Base-by-base conservation (phyloP, 2,329 filamentous ascomycete species). In the Fusarium vanettenii region DNA sequence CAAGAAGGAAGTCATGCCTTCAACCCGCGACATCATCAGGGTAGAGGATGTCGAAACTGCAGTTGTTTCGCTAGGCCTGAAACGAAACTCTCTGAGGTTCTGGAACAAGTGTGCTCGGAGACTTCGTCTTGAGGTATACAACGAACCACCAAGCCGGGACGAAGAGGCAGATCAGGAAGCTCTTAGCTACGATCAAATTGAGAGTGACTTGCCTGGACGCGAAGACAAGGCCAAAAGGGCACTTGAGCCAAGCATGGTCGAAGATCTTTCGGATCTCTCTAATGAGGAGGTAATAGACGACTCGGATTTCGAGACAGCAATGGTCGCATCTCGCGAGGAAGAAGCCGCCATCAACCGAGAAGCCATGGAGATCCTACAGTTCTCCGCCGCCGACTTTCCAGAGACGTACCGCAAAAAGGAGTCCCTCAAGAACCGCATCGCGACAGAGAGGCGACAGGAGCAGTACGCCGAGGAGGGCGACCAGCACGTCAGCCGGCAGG, bases 101-200 rank as follows among this genome's bases (percentile, higher is more conserved):
- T 90, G 89, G 88, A 83, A 82, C 1, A 81, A 78, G 16, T 86
- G 84, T 35, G 85, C 89, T 8, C 83, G 89, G 35, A 82, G 89
- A 55, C 76, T 91, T 41, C 81, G 86, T 6, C 75, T 91, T 5
- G 81, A 86, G 18, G 86, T 91, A 5, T 84, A 83, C 45, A 81
- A 86, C 7, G 81, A 87, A 9, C 81, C 77, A 9, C 75, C 68
- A 6, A 52, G 64, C 18, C 70, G 57, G 11, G 64, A 78, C 8
- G 73, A 76, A n/a, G 79, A 79, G 59, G 57, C 20, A 8, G 79
- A 80, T 14, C 67, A 69, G 13, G 75, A 75, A 57, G 39, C 64
- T 35, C 69, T 73, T 5, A 70, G 43, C 29, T 78, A 77, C 37
- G 66, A 74, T 5, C 55, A 78, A 57, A 73, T 78, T 4, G 73